Evolutionary conservation across 106 monocot species (phyloP), one percentile per base, ranked within the genome.

Genomic region (Apostasia shenzhenica): DNA sequence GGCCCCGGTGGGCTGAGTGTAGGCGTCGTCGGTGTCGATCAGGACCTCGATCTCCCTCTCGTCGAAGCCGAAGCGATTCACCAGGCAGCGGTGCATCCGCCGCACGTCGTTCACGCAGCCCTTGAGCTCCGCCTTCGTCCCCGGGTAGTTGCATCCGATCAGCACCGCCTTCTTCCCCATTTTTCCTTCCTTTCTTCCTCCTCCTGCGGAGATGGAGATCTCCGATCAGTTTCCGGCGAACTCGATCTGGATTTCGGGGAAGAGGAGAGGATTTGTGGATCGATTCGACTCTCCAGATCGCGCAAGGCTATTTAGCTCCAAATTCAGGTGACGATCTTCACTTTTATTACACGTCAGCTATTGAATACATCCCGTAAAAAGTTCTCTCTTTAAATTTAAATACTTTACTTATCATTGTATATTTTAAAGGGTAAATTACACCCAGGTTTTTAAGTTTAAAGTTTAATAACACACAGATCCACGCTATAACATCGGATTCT

Each of bases 101-200:
- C 3, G 45, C 37, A 91, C 91, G 70, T 87, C 91, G 86, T 91
- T 91, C 79, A 87, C 63, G 86, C 91, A 91, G 13, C 91, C 91
- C 56, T 75, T 79, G 53, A 91, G 83, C 81, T 91, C 91, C 12
- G 77, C 84, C 51, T 87, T 82, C 7, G 91, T 75, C 37, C 70
- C 75, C 11, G 80, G 75, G 80, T 80, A 80, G 70, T 80, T 80
- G 70, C 67, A 69, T 2, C 80, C 75, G 5, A 80, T 55, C 56
- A 80, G 57, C 44, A 80, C 9, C 13, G 75, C 80, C 58, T 38
- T 74, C 75, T 75, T 80, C 50, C 8, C 8, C 50, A 8, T 8
- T 8, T 5, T 50, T 50, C 50, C 8, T 8, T 8, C 8, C 8
- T 50, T 50, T 8, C 50, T 8, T 50, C 8, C 50, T 50, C 50